A percentile compares a stretch with the other conserved stretches of the same genome.
These are phyloP conservation scores for Asterophora lycoperdoides DNA, from an alignment of 768 basidiomycete species.

Conservation along the genomic window DNA sequence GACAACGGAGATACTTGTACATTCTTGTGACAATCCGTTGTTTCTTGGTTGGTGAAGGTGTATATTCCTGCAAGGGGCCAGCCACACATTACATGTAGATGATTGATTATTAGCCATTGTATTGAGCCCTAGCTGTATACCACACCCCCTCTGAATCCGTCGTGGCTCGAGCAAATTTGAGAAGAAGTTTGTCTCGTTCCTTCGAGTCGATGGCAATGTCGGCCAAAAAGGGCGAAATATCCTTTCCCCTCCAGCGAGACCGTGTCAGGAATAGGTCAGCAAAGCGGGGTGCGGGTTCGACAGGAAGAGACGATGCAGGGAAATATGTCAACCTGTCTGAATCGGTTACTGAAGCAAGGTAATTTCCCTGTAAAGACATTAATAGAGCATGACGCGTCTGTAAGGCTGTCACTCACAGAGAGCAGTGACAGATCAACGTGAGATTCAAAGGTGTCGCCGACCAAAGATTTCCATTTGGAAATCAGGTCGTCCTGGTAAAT, in stretches of 20 bases:
- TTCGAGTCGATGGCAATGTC: constrained; percentile 84
- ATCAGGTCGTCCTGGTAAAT: constrained; percentile 56
- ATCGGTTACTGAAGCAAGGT: constrained; percentile 44
- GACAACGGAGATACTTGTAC: not conserved
- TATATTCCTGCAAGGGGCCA: not conserved
- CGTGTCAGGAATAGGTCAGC: constrained; percentile 83
- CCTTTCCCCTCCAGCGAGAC: constrained; percentile 69
- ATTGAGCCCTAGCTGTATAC: constrained; percentile 71
- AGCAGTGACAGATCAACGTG: constrained; percentile 62
- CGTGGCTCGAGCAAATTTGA: constrained; percentile 80
- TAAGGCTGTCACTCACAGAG: constrained; percentile 42
- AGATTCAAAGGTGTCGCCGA: constrained; percentile 75
- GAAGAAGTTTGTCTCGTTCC: constrained; percentile 80
- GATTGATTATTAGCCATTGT: constrained; percentile 39
- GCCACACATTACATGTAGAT: not conserved
- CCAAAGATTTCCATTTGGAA: constrained; percentile 61
- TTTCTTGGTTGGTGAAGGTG: not conserved
- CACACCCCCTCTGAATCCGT: constrained; percentile 64
- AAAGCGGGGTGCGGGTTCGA: constrained; percentile 79
- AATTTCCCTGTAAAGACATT: constrained; percentile 59
- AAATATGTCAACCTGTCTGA: constrained; percentile 60
- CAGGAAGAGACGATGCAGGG: constrained; percentile 67
- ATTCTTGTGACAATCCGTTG: not conserved
- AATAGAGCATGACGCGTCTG: not conserved
- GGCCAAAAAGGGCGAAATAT: constrained; percentile 75